Evolutionary conservation across 1,284 basidiomycete genomes (phyloP), one percentile per base, ranked within the genome.

Genomic region (Microbotryomycetes sp.): DNA sequence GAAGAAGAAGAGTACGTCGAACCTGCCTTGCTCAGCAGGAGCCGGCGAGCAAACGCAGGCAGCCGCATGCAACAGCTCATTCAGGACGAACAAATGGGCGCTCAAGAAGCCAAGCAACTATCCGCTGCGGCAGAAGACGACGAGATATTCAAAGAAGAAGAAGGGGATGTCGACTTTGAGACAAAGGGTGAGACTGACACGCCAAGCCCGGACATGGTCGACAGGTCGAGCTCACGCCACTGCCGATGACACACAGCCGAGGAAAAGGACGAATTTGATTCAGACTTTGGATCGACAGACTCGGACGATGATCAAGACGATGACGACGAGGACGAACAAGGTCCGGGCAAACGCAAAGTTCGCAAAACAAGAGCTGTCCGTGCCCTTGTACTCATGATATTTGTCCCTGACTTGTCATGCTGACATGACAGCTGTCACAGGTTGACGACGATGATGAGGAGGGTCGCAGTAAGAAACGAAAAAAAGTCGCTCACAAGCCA

Each of bases 181-280:
- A 75, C 83, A 41, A 82, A 81, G 49, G 84, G 82, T 73, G 82
- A 85, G 83, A 51, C 50, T 56, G 45, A 58, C 49, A 7, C 4
- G 0, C 2, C 0, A 1, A 1, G 4, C 3, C 16, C 0, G 16
- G 15, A 13, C 2, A 28, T 5, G 48, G 50, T 31, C n/a, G n/a
- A n/a, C n/a, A n/a, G n/a, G n/a, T n/a, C n/a, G n/a, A n/a, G n/a
- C n/a, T n/a, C 51, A 49, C 7, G 46, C 23, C 9, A 35, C n/a
- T 46, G 45, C 55, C 45, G 49, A 56, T 9, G 16, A 28, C 59
- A 87, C 35, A 18, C 35, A 41, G 35, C 9, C 18, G 88, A 86
- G 54, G 87, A 90, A 73, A 83, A 86, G 62, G 88, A 89, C 70
- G 73, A 85, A 9, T 88, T 88, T 65, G 87, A 81, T 63, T 87